Evolutionary conservation across 176 grass and related monocot species (phyloP), one percentile per base, ranked within the genome.

Genomic region (Phyllostachys edulis): DNA sequence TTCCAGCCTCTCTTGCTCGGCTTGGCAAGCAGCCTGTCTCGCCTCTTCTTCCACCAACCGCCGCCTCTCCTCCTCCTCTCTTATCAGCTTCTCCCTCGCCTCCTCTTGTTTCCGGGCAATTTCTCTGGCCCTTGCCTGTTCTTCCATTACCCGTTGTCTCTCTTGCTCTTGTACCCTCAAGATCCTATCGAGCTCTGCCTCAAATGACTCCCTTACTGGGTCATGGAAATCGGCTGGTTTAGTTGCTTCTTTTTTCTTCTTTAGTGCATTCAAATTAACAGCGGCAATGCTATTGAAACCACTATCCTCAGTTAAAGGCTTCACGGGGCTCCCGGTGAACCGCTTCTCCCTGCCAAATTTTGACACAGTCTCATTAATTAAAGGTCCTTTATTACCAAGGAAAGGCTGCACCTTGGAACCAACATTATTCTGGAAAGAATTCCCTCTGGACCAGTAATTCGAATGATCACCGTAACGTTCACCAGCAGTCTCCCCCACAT

Each of bases 131-230:
- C 85, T 89, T 55, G 76, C 89, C 63, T 91, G 91, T 72, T 98
- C 96, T 71, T 95, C 89, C 76, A 95, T 81, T 69, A 78, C 87
- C 60, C 85, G 85, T 80, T 92, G 87, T 57, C 91, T 91, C 77
- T 98, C 96, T 82, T 93, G 91, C 80, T 98, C 93, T 68, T 95
- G 96, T 56, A 89, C 71, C 88, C 91, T 90, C 85, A 95, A 77
- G 87, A 98, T 95, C 76, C 71, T 92, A 77, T 98, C 89, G 16
- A 98, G 87, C 83, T 98, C 96, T 66, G 93, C 96, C 82, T 98
- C 96, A 87, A 92, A 98, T 57, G 96, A 98, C 80, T 98, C 93
- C 80, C 96, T 90, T 67, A 87, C 91, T 44, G 93, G 88, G 54
- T 98, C 96, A 83, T 90, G 89, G 65, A 98, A 95, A 89, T 98